Base-by-base conservation (phyloP, 2,329 filamentous ascomycete species). In the Stylonectria norvegica region DNA sequence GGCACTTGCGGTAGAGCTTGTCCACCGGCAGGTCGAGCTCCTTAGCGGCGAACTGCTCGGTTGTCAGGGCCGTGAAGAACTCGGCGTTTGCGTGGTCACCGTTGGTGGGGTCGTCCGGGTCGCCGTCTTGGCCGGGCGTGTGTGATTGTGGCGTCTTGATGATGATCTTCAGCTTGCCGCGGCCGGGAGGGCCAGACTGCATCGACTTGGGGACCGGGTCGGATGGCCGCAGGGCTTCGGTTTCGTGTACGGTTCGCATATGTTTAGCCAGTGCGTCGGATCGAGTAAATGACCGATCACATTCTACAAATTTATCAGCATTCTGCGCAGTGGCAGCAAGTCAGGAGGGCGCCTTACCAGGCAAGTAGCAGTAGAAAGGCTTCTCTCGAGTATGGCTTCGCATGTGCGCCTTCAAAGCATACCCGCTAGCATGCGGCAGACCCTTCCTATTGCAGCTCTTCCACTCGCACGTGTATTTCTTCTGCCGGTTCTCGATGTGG, bases 391-490 rank as follows among this genome's bases (percentile, higher is more conserved):
- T 98, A 64, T 98, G 93, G 62, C 90, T 96, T 54, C 93, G 78
- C 90, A 98, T 95, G 61, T 98, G 93, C 8, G 93, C 93, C 63
- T 95, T 90, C 49, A 98, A 71, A 4, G 93, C 93, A 68, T 98
- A 98, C 3, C 89, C 93, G 58, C 89, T 95, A 1, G 91, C 91
- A 67, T 98, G 93, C 14, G 88, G 83, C 66, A 93, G 81, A 44
- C 89, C 89, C 69, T 95, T 97, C 47, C 90, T 73, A 38, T 75
- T 77, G 63, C 93, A 98, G 52, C 91, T 91, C 44, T 79, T 81
- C 93, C 93, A 98, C 67, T 97, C 91, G 67, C 93, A 98, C n/a
- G 88, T 89, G 63, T 97, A 97, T 65, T 93, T 95, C 69, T 95
- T 95, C 69, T 93, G 87, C 39, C 90, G 81, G 46, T 83, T 88